A percentile compares a stretch with the other conserved stretches of the same genome.
These are phyloP conservation scores for Trichophyton equinum DNA, from an alignment of 2,329 filamentous ascomycete species.

Conservation along the genomic window DNA sequence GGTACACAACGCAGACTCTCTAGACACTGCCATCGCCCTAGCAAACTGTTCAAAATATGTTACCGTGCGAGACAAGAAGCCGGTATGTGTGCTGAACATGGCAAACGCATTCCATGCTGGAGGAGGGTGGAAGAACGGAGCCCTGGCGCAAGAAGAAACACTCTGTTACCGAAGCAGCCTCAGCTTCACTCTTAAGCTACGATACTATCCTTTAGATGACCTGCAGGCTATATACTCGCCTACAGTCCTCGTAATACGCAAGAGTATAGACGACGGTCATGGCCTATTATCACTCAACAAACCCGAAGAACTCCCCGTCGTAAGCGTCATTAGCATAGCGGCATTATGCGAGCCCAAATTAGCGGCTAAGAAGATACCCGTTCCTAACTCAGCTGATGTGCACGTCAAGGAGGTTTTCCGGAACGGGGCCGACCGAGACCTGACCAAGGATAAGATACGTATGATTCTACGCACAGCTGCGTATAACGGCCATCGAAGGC, in stretches of 20 bases:
- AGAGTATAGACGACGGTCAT: conserved; percentile 37
- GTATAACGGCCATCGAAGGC: conserved; percentile 41
- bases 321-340: conserved; percentile 50
- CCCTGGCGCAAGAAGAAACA: conserved; percentile 56
- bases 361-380: conserved; percentile 9
- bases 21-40: conserved; percentile 42
- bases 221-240: conserved; percentile 48
- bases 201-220: conserved; percentile 43
- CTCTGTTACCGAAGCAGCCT: conserved; percentile 50
- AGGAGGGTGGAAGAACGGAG: conserved; percentile 52
- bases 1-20: conserved; percentile 46
- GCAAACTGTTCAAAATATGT: conserved; percentile 15
- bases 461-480: conserved; percentile 48
- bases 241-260: conserved; percentile 46
- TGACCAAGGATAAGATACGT: conserved; percentile 53
- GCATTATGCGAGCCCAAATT: conserved; percentile 38
- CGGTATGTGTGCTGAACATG: conserved; percentile 54
- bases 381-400: conserved; percentile 1
- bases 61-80: conserved; percentile 21
- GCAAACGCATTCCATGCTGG: conserved; percentile 46
- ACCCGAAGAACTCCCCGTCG: conserved; percentile 35
- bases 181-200: conserved; percentile 25
- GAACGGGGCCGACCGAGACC: conserved; percentile 33
- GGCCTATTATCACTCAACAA: conserved; percentile 31
- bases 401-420: conserved; percentile 24